Evolutionary conservation across 2,329 filamentous ascomycete genomes (phyloP), one percentile per base, ranked within the genome.

Genomic region (Leptographium lundbergii): DNA sequence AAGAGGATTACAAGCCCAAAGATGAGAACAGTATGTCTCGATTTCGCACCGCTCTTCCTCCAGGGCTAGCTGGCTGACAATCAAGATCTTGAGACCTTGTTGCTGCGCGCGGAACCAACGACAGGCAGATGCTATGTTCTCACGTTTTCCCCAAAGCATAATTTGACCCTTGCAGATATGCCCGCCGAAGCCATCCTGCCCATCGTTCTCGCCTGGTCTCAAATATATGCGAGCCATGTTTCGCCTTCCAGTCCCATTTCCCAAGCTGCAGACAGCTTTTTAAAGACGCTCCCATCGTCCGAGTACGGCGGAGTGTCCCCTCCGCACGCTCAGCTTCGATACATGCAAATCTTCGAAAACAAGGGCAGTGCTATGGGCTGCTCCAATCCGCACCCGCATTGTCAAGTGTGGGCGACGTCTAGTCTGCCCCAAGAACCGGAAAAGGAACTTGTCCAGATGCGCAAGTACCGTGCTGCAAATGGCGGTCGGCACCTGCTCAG

Each of bases 281-380:
- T 74, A 45, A 55, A 61, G n/a, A 57, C 57, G 6, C 66, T 72
- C 2, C 66, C 77, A 69, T 60, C 69, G 3, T 69, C 69, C 13
- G 65, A 68, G 5, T 69, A 73, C 60, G 69, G 68, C 60, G 61
- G 69, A 27, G 69, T 80, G 22, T 65, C 74, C 9, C 73, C 74
- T 32, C 86, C 90, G 5, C 83, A 79, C 57, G 81, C 88, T 57
- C 89, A 95, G 72, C 90, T 95, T 67, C 84, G 88, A 58, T 97
- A 95, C 74, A 96, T 99, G 91, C 94, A 99, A 70, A 97, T 99
- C 64, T 99, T 99, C 63, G 94, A 99, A 75, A 99, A 99, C 77
- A 99, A 99, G 74, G 94, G 94, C 57, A 85, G 88, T 1, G 90
- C 92, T 13, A 99, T 99, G 94, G 94, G 94, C 57, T 99, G 94